A percentile compares a stretch with the other conserved stretches of the same genome.
Conservation (phyloP, 176 grass and related monocot genomes). For the Coix lacrymajobi region DNA sequence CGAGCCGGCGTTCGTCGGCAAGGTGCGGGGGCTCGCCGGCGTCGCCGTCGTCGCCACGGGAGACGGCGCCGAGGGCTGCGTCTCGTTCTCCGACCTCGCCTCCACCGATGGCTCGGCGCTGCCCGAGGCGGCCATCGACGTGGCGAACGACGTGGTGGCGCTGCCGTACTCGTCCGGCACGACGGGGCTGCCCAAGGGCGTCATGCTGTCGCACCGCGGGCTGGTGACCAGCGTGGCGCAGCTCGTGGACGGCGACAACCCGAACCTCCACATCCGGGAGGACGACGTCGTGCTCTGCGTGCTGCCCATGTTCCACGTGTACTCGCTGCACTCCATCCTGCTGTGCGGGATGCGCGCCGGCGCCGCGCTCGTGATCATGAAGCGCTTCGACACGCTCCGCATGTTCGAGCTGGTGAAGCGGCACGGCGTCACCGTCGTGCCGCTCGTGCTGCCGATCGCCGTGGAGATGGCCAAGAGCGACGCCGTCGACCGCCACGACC, state of each 20-base stretch:
- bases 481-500: conserved; percentile 41
- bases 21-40: conserved; percentile 39
- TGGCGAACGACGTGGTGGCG: conserved; percentile 48
- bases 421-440: conserved; percentile 51
- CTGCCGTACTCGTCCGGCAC: conserved; percentile 95
- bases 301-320: conserved; percentile 93
- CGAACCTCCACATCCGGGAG: conserved; percentile 31
- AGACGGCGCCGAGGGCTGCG: conserved; percentile 33
- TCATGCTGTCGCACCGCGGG: conserved; percentile 73
- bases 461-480: conserved; percentile 69
- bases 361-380: conserved; percentile 60
- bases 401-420: conserved; percentile 54
- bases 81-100: conserved; percentile 47
- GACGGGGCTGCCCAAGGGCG: conserved; percentile 82
- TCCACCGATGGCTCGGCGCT: neutral
- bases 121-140: conserved; percentile 26
- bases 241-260: conserved; percentile 50
- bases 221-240: conserved; percentile 62
- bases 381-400: conserved; percentile 50
- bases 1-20: conserved; percentile 59
- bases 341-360: conserved; percentile 61
- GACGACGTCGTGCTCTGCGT: conserved; percentile 64
- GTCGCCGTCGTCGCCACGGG: conserved; percentile 57
- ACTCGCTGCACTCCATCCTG: conserved; percentile 68
- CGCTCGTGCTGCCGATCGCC: conserved; percentile 75